Conservation (phyloP, 305 asterid genomes). For the Fraxinus platypoda region DNA sequence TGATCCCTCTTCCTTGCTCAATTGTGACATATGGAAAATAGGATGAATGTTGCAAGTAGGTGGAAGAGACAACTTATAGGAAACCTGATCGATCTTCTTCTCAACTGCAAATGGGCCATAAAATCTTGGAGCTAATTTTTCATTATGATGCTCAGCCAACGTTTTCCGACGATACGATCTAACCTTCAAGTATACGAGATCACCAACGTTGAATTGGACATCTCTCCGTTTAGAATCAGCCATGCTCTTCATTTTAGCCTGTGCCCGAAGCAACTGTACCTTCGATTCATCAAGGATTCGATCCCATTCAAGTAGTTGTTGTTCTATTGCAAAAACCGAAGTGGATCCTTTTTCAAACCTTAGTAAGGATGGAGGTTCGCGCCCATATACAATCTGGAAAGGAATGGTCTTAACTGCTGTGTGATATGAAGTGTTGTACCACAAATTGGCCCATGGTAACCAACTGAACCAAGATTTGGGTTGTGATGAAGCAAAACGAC, state of each 20-base stretch:
- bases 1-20: not conserved
- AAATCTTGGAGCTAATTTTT: not conserved
- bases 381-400: not conserved
- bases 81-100: not conserved
- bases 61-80: not conserved
- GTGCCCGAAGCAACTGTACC: not conserved
- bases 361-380: not conserved
- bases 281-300: not conserved
- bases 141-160: not conserved
- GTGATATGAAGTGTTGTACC: not conserved
- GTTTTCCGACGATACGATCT: not conserved
- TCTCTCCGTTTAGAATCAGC: not conserved
- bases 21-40: not conserved
- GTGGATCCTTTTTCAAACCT: not conserved
- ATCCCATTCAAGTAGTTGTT: not conserved
- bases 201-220: not conserved
- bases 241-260: not conserved
- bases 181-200: not conserved
- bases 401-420: not conserved
- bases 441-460: not conserved
- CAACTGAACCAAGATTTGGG: not conserved
- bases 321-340: not conserved
- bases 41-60: not conserved
- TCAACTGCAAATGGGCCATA: not conserved
- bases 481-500: not conserved